A percentile compares a stretch with the other conserved stretches of the same genome.
Evolutionary conservation across 2,329 filamentous ascomycete genomes (phyloP).

Genomic region (Curvularia spicifera): DNA sequence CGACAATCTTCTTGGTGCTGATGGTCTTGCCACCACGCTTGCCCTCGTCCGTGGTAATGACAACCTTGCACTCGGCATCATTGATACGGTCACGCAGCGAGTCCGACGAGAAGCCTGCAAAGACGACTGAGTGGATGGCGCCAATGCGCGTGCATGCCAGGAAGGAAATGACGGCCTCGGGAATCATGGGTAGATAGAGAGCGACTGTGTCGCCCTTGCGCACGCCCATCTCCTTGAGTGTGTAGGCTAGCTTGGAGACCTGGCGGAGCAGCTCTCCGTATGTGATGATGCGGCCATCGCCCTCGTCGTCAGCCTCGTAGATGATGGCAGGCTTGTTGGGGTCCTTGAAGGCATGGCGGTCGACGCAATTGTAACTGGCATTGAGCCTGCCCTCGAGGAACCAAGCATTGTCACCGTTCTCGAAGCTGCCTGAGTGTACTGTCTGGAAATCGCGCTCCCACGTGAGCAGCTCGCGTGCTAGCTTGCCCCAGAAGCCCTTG

Average conservation of each 20-base stretch:
- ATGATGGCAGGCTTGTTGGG: conserved; percentile 95
- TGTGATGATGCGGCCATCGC: conserved; percentile 85
- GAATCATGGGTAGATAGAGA: conserved; percentile 98
- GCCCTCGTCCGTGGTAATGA: conserved; percentile 97
- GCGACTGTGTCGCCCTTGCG: conserved; percentile 97
- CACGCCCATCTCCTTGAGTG: conserved; percentile 93
- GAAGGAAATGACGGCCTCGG: conserved; percentile 89
- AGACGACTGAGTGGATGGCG: conserved; percentile 95
- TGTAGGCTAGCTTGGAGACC: conserved; percentile 85
- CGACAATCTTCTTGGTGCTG: conserved; percentile 98
- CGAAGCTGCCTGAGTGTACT: conserved; percentile 77
- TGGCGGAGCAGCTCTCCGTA: conserved; percentile 93
- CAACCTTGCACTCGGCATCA: conserved; percentile 87
- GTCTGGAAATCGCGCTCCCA: conserved; percentile 95
- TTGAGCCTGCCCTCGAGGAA: conserved; percentile 94
- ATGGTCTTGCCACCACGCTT: conserved; percentile 98
- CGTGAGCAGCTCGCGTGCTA: conserved; percentile 85
- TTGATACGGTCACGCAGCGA: conserved; percentile 94
- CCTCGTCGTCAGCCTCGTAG: conserved; percentile 94
- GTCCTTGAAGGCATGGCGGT: conserved; percentile 94
- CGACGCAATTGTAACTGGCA: conserved; percentile 95
- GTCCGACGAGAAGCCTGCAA: conserved; percentile 96
- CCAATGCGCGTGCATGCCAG: conserved; percentile 91
- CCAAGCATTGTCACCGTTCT: conserved; percentile 86
- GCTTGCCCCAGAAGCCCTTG: conserved; percentile 84